Base-by-base conservation (phyloP, 2,329 filamentous ascomycete species). In the Colletotrichum liaoningense region DNA sequence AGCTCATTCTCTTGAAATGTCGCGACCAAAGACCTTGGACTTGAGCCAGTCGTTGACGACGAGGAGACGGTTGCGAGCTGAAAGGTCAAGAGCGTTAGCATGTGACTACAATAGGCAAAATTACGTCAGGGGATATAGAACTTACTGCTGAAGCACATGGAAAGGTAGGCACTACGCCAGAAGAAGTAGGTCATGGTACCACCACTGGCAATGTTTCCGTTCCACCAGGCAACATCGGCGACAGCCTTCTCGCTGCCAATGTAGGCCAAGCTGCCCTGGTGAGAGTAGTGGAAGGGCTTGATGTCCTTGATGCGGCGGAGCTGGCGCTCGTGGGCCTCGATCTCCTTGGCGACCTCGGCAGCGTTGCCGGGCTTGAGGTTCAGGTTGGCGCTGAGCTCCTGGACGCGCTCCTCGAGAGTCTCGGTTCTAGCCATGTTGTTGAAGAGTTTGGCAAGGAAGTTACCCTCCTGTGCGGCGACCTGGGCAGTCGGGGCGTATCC, bases 141-240 rank as follows among this genome's bases (percentile, higher is more conserved):
- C 94, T 92, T 90, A 97, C 95, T 95, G 92, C 95, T 98, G 85
- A 99, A 99, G 91, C 96, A 98, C 97, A 99, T 99, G 89, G 95
- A 98, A 83, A 99, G 88, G 85, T 99, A 99, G 68, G 96, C 97
- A 81, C 94, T 97, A 83, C 95, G 91, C 97, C 97, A 99, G 91
- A 99, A 99, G 78, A 98, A 90, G 87, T 97, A 99, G 69, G 97
- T 99, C 85, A 98, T 88, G 79, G 93, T 94, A 82, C 97, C 97
- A 81, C 96, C 97, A 58, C 93, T 94, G 75, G 97, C 96, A 79
- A 99, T 90, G 87, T 98, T 99, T 77, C 97, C 97, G 80, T 97
- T 97, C 87, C 97, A 92, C 96, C 97, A 99, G 82, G 92, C 94
- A 80, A 99, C 95, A 85, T 99, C 97, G 75, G 97, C 97, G 72